Percentiles rank a stretch among this genome's conserved stretches.
These are phyloP conservation scores for Aspergillus candidus DNA, from an alignment of 2,329 filamentous ascomycete genomes.

Conservation along the genomic window DNA sequence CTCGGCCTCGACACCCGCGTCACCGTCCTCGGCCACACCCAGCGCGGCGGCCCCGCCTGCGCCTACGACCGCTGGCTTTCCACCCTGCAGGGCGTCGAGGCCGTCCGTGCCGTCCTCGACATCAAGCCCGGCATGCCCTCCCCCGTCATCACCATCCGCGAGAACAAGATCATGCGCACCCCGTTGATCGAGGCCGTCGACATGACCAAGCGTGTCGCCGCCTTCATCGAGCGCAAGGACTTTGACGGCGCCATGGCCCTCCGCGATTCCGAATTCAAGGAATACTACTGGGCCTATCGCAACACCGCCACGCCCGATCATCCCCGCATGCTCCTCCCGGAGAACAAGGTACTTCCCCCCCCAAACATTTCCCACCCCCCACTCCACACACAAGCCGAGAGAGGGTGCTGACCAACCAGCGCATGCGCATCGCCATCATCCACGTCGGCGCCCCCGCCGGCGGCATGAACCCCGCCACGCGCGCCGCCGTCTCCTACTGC, in stretches of 20 bases:
- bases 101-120: constrained; percentile 84
- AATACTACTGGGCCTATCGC: constrained; percentile 84
- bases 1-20: constrained; percentile 86
- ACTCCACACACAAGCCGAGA: too few species aligned
- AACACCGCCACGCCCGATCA: constrained; percentile 82
- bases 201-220: constrained; percentile 76
- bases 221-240: constrained; percentile 75
- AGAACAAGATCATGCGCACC: constrained; percentile 94
- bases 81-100: constrained; percentile 89
- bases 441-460: constrained; percentile 95
- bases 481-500: constrained; percentile 90
- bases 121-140: constrained; percentile 84
- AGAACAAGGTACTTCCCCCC: constrained; percentile 56
- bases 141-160: constrained; percentile 90
- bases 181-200: constrained; percentile 82
- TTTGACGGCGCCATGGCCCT: constrained; percentile 83
- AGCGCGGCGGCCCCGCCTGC: constrained; percentile 85
- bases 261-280: constrained; percentile 86
- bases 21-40: constrained; percentile 94
- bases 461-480: constrained; percentile 95
- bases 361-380: background rate
- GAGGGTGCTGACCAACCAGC: constrained; percentile 47
- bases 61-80: constrained; percentile 91
- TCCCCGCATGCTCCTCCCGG: constrained; percentile 60
- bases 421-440: constrained; percentile 90